Evolutionary conservation across 2,329 filamentous ascomycete species (phyloP), one percentile per base, ranked within the genome.

Genomic region (Fusarium brevicatenulatum): DNA sequence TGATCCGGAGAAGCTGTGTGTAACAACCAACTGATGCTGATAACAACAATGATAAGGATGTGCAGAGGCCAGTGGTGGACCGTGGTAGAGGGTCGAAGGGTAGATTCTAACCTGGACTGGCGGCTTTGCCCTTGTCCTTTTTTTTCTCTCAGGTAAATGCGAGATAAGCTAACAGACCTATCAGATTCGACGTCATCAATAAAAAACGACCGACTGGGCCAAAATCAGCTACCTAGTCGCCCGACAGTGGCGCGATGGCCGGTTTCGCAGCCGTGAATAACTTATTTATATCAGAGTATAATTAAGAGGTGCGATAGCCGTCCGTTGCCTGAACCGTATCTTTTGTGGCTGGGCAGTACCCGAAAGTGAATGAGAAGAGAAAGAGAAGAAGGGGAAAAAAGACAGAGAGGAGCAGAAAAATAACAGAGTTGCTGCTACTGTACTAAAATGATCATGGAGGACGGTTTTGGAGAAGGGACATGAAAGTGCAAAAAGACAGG

Each of bases 91-190:
- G n/a, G n/a, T n/a, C n/a, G n/a, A n/a, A 53, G 18, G 50, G 34
- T 25, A 37, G 32, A 53, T 28, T 46, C 43, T 21, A 46, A 52
- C n/a, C 18, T 15, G 32, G 34, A 18, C 49, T 37, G 34, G 49
- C 34, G 32, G 23, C 32, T 37, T 53, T 25, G 13, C 49, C 32
- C 49, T 53, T 53, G 49, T 53, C 49, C n/a, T 63, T 71, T 66
- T 47, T 63, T 58, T n/a, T 25, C 63, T 68, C 70, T 87, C 77
- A 87, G 80, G 86, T 87, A 81, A 87, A 84, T 71, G 86, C 85
- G 80, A 89, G 86, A 88, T 88, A 88, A 87, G 86, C 83, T 81
- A 84, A 62, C 39, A 61, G 82, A 82, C 84, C 87, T 87, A 87
- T 88, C 84, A 82, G 83, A 67, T 71, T 71, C 58, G 58, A 73